A percentile compares a stretch with the other conserved stretches of the same genome.
These are phyloP conservation scores for Echeveria elegans DNA, from an alignment of 164 flowering plant genomes.

Conservation along the genomic window DNA sequence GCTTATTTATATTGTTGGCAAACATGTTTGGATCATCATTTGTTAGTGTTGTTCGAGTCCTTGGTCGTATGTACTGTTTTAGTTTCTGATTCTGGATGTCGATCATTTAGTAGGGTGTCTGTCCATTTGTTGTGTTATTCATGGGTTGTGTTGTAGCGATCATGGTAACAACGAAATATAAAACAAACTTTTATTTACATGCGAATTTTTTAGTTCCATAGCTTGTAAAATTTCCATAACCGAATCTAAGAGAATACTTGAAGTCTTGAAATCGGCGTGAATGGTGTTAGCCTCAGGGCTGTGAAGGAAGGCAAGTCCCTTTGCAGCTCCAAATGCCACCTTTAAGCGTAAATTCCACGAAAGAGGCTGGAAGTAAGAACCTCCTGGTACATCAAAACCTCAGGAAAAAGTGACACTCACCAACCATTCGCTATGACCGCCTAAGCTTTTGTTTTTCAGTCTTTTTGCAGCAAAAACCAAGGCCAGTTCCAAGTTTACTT, in stretches of 20 bases:
- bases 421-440: constrained; percentile 16
- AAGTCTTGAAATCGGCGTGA: constrained; percentile 67
- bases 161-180: background rate
- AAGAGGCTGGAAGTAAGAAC: constrained; percentile 57
- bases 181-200: too few relatives aligned
- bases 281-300: constrained; percentile 46
- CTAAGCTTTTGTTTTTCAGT: constrained; percentile 8
- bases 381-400: constrained; percentile 28
- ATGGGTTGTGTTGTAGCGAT: background rate
- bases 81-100: background rate
- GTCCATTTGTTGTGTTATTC: background rate
- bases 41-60: too few relatives aligned
- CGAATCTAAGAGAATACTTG: constrained; percentile 59
- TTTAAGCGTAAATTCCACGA: constrained; percentile 64
- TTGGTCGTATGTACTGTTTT: background rate
- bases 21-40: too few relatives aligned
- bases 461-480: constrained; percentile 14
- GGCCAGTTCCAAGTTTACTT: constrained; percentile 10
- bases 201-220: too few relatives aligned
- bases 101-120: too few relatives aligned
- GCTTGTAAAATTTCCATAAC: too few relatives aligned
- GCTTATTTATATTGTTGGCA: too few relatives aligned
- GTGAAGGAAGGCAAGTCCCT: constrained; percentile 75
- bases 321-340: constrained; percentile 75
- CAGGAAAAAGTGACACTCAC: background rate